phyloP scores from a whole-genome alignment of 2,329 filamentous ascomycete genomes.

The Talaromyces sp. region DNA sequence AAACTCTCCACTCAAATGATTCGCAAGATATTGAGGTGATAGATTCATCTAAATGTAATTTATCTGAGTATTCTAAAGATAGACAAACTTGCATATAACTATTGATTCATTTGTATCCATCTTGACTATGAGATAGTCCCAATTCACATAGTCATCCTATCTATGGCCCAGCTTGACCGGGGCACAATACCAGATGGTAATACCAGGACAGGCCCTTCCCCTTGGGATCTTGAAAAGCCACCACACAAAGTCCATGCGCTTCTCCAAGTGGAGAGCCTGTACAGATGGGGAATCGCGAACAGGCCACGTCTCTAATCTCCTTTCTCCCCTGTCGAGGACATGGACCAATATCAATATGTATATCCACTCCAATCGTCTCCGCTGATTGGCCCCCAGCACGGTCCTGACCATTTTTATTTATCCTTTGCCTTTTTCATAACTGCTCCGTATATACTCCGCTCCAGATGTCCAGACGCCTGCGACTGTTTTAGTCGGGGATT shows the following conservation, averaged over 20 bases:
- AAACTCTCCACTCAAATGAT: background rate
- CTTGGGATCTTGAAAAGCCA: slow-evolving; percentile 3
- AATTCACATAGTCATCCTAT: too few relatives aligned
- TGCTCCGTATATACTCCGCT: background rate
- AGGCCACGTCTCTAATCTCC: slow-evolving; percentile 29
- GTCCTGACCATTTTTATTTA: background rate
- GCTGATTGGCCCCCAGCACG: slow-evolving; percentile 1
- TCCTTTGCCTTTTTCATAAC: background rate
- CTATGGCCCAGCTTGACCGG: background rate
- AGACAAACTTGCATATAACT: background rate
- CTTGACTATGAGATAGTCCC: too few relatives aligned
- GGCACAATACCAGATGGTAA: background rate
- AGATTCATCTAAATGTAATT: background rate
- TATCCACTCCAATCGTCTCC: too few relatives aligned
- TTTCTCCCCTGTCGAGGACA: background rate
- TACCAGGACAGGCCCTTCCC: background rate
- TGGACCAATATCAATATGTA: too few relatives aligned
- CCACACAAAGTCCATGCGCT: slow-evolving; percentile 6
- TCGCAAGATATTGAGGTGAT: background rate
- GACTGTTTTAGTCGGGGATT: slow-evolving; percentile 24
- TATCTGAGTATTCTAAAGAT: background rate
- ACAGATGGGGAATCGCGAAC: slow-evolving; percentile 17
- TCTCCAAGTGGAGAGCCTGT: slow-evolving; percentile 11
- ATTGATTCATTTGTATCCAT: too few relatives aligned
- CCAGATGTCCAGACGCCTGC: background rate